Evolutionary conservation across 2,329 filamentous ascomycete genomes (phyloP).

Genomic region (Stachybotrys chlorohalonatus): DNA sequence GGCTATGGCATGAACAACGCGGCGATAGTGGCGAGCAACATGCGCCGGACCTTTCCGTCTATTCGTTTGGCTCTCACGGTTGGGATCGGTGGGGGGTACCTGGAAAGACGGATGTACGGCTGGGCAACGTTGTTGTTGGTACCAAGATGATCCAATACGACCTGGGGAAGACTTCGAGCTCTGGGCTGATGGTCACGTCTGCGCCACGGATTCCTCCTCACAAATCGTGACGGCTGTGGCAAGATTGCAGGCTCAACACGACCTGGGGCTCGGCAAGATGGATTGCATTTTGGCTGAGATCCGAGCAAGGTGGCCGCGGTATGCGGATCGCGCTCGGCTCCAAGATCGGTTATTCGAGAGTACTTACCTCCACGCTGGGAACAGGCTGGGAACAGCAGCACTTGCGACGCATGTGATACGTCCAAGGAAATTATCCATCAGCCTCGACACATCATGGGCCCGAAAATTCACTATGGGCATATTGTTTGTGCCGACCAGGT

Average conservation of each 20-base stretch:
- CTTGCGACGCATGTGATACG: background rate
- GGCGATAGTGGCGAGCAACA: slow-evolving; percentile 5
- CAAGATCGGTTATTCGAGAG: background rate
- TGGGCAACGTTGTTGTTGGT: slow-evolving; percentile 11
- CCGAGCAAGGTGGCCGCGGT: background rate
- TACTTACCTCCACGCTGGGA: background rate
- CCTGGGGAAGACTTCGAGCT: background rate
- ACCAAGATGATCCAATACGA: background rate
- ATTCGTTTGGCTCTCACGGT: slow-evolving; percentile 7
- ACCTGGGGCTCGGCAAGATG: background rate
- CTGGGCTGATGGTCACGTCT: background rate
- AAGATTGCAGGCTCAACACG: background rate
- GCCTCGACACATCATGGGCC: background rate
- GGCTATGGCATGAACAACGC: slow-evolving; percentile 8
- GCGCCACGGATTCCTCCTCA: background rate
- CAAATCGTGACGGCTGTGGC: background rate
- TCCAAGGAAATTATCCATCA: background rate
- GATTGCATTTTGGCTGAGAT: background rate
- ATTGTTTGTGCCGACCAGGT: background rate
- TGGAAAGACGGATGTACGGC: slow-evolving; percentile 4
- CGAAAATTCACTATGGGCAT: background rate
- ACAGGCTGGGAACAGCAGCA: background rate
- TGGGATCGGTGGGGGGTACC: slow-evolving; percentile 11
- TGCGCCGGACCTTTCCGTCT: slow-evolving; percentile 5
- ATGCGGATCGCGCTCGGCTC: background rate